phyloP scores from a whole-genome alignment of 2,329 filamentous ascomycete species.

The Cercospora sesami region DNA sequence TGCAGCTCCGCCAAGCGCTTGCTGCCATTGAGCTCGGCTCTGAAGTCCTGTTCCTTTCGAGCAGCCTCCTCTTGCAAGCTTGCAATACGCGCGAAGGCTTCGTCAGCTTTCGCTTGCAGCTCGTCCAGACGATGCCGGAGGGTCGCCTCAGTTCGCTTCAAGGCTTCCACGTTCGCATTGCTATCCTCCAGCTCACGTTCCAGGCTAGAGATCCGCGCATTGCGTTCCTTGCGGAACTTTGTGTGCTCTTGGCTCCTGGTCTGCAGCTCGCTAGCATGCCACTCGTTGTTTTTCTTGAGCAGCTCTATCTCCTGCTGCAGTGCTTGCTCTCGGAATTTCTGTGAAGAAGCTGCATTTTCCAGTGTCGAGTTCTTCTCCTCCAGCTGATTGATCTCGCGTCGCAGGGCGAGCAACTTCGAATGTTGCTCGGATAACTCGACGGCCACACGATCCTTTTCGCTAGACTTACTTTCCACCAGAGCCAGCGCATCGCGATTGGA shows the following conservation, averaged over 20 bases:
- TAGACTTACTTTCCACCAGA: conserved; percentile 85
- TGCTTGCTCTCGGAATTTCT: conserved; percentile 87
- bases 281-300: conserved; percentile 86
- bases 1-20: conserved; percentile 80
- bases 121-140: conserved; percentile 80
- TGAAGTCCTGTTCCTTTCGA: conserved; percentile 80
- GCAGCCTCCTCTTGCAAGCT: conserved; percentile 81
- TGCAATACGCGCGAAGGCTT: conserved; percentile 77
- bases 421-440: conserved; percentile 87
- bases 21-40: conserved; percentile 79
- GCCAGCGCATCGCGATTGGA: conserved; percentile 89
- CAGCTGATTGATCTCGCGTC: conserved; percentile 75
- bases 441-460: conserved; percentile 79
- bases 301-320: conserved; percentile 88
- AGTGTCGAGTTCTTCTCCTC: conserved; percentile 83
- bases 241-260: conserved; percentile 83
- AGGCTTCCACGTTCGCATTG: conserved; percentile 70
- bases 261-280: conserved; percentile 88
- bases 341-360: conserved; percentile 73
- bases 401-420: conserved; percentile 79
- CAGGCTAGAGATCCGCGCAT: conserved; percentile 80
- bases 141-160: conserved; percentile 76
- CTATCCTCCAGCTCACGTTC: conserved; percentile 87
- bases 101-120: conserved; percentile 81
- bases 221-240: conserved; percentile 93